Evolutionary conservation across 768 basidiomycete species (phyloP).

Genomic region (Tulasnella sp.): DNA sequence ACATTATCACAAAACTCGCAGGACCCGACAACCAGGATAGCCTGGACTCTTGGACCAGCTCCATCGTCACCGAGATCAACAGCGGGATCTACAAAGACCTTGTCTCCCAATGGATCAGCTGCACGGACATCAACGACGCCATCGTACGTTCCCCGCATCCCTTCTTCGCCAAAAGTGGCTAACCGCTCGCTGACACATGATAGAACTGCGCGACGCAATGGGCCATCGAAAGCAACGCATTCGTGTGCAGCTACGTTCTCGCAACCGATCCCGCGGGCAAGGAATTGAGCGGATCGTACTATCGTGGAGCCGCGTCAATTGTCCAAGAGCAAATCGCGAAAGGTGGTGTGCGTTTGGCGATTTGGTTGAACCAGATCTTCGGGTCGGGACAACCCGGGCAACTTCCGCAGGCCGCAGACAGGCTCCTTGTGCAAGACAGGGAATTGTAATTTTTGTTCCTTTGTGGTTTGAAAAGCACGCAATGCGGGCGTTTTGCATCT

Average conservation of each 20-base stretch:
- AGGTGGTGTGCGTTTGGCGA: constrained; percentile 25
- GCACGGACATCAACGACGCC: constrained; percentile 20
- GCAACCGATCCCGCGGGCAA: constrained; percentile 2
- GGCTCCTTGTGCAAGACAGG: neutral
- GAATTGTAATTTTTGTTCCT: neutral
- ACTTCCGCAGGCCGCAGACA: neutral
- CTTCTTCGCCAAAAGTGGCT: neutral
- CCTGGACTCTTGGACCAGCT: constrained; percentile 13
- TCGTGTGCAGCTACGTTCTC: constrained; percentile 28
- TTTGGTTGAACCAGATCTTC: constrained; percentile 29
- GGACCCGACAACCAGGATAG: constrained; percentile 1
- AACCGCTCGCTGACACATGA: neutral
- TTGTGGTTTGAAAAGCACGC: too few relatives aligned
- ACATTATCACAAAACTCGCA: constrained; percentile 8
- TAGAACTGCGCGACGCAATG: constrained; percentile 29
- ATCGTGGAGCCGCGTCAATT: constrained; percentile 21
- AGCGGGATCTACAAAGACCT: constrained; percentile 18
- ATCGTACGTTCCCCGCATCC: neutral
- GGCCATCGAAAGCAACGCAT: constrained; percentile 27
- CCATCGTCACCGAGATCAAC: constrained; percentile 22
- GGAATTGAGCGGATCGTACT: constrained; percentile 23
- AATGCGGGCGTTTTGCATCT: too few relatives aligned
- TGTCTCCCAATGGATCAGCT: constrained; percentile 23
- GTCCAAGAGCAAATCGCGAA: constrained; percentile 29
- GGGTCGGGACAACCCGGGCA: constrained; percentile 9